Conservation (phyloP, 345 rosid species). For the Gynandropsis gynandra region DNA sequence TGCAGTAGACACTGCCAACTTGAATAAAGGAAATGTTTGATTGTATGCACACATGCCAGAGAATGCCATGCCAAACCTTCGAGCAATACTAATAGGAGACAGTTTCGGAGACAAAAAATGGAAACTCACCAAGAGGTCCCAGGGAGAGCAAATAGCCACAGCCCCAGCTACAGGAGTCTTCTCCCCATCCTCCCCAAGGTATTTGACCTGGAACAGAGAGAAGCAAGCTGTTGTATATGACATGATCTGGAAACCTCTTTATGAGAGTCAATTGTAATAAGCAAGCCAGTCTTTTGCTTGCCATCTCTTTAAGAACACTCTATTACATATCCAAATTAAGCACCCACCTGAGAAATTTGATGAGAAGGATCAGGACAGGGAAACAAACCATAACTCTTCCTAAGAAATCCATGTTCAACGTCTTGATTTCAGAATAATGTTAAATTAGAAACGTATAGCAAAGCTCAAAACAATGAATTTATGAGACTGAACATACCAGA, state of each 20-base stretch:
- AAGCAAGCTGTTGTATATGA: not conserved
- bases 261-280: not conserved
- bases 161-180: conserved; percentile 71
- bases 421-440: not conserved
- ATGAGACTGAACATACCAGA: conserved; percentile 40
- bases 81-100: conserved; percentile 2
- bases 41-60: not conserved
- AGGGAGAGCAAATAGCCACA: conserved; percentile 75
- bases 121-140: conserved; percentile 87
- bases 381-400: conserved; percentile 1
- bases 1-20: not conserved
- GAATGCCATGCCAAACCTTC: not conserved
- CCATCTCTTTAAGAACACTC: not conserved
- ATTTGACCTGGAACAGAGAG: conserved; percentile 57
- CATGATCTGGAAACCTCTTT: not conserved
- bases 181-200: conserved; percentile 84
- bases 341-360: not conserved
- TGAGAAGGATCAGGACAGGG: not conserved
- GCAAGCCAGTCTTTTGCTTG: not conserved
- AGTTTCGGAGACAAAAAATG: not conserved
- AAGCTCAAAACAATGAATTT: conserved; percentile 1
- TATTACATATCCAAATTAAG: not conserved
- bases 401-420: conserved; percentile 1
- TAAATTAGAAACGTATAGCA: conserved; percentile 2
- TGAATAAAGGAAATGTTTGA: conserved; percentile 5